Evolutionary conservation across 805 yeast species (phyloP).

Genomic region (Candida coquimbonensis): DNA sequence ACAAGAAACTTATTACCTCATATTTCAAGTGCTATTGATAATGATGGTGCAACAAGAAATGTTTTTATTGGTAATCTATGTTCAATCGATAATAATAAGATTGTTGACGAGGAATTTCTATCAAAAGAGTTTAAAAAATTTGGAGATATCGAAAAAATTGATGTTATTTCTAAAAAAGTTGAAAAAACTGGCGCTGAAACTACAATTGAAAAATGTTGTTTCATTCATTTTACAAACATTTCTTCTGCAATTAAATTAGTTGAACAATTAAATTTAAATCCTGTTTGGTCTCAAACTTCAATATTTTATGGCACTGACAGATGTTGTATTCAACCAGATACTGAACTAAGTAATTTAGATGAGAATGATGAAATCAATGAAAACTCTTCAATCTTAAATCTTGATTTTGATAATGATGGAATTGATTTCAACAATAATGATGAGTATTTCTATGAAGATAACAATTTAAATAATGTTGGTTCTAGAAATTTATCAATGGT

Average conservation of each 20-base stretch:
- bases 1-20: constrained; percentile 23
- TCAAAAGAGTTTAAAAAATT: constrained; percentile 44
- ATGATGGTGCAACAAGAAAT: constrained; percentile 90
- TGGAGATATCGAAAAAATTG: constrained; percentile 61
- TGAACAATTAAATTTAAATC: constrained; percentile 59
- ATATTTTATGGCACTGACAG: constrained; percentile 91
- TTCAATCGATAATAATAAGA: constrained; percentile 30
- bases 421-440: not conserved
- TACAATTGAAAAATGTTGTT: constrained; percentile 56
- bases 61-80: constrained; percentile 78
- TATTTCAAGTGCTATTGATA: constrained; percentile 42
- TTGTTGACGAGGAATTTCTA: constrained; percentile 32
- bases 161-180: constrained; percentile 40
- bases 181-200: constrained; percentile 20
- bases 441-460: constrained; percentile 1
- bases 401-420: not conserved
- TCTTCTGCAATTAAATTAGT: constrained; percentile 82
- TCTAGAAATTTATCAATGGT: constrained; percentile 93
- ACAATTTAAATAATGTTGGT: constrained; percentile 65
- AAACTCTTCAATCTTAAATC: not conserved
- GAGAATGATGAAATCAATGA: not conserved
- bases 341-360: not conserved
- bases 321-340: constrained; percentile 43
- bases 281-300: constrained; percentile 64
- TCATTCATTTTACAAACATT: constrained; percentile 81